phyloP scores from a whole-genome alignment of 2,329 filamentous ascomycete genomes.

The Fusarium temperatum region DNA sequence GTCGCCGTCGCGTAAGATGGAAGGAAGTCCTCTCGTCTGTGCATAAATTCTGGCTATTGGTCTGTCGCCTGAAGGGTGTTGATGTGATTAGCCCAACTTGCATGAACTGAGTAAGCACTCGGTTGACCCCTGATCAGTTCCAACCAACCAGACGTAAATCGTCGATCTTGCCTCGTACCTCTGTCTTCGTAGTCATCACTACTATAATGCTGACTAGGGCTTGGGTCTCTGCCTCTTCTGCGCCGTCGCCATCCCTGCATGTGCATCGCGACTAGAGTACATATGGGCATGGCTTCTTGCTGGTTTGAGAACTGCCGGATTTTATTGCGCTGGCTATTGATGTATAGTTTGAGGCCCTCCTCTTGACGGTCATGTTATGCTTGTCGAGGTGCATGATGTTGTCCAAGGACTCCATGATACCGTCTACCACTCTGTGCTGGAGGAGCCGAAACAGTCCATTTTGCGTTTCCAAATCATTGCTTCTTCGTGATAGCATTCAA shows the following conservation, averaged over 20 bases:
- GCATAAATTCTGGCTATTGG: neutral
- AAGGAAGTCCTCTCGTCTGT: neutral
- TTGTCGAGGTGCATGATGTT: neutral
- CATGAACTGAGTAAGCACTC: neutral
- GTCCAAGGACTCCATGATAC: neutral
- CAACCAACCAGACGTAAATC: neutral
- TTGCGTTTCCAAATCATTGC: neutral
- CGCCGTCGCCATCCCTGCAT: accelerated
- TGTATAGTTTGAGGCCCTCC: accelerated
- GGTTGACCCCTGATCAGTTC: neutral
- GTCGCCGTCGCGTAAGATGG: accelerated
- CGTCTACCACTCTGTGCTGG: neutral
- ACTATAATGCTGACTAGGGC: neutral
- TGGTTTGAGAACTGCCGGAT: neutral
- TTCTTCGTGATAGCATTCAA: accelerated
- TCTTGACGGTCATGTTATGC: accelerated
- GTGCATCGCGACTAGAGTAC: accelerated
- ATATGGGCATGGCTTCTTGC: neutral
- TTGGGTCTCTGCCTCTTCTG: neutral
- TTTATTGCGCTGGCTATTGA: neutral
- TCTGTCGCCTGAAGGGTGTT: neutral
- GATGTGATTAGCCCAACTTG: neutral
- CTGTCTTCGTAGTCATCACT: neutral
- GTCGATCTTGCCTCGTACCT: accelerated
- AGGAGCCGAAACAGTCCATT: neutral